Conservation (phyloP, 148 eudicot species). For the Rhododendron griersonianum region DNA sequence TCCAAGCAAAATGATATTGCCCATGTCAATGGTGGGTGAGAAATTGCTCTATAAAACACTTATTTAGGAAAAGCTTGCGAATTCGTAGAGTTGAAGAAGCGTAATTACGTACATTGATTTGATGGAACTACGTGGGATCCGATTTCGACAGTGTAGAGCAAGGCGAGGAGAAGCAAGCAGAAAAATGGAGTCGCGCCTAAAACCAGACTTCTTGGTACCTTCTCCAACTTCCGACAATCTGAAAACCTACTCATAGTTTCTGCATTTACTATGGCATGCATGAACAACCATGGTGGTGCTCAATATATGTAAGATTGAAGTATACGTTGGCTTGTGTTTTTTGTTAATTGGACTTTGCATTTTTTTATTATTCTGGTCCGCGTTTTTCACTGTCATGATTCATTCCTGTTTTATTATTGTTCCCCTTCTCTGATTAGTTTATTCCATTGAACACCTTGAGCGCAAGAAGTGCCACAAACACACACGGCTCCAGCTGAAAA, state of each 20-base stretch:
- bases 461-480: too few relatives aligned
- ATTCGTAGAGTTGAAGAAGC: neutral
- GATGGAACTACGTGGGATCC: neutral
- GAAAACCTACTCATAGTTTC: too few relatives aligned
- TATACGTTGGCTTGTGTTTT: too few relatives aligned
- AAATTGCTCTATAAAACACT: neutral
- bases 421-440: too few relatives aligned
- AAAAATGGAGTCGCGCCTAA: neutral
- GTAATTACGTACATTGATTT: slow-evolving; percentile 13
- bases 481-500: too few relatives aligned
- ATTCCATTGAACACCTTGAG: too few relatives aligned
- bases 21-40: neutral
- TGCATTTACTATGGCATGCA: neutral
- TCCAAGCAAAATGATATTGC: neutral
- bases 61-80: too few relatives aligned
- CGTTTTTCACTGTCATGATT: too few relatives aligned
- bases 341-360: too few relatives aligned
- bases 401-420: too few relatives aligned
- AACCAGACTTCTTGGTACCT: neutral
- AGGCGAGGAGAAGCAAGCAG: neutral
- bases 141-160: slow-evolving; percentile 12
- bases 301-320: neutral
- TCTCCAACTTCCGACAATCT: neutral
- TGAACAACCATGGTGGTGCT: neutral
- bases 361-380: too few relatives aligned